phyloP scores from a whole-genome alignment of 768 basidiomycete genomes.

The Russula sp. region DNA sequence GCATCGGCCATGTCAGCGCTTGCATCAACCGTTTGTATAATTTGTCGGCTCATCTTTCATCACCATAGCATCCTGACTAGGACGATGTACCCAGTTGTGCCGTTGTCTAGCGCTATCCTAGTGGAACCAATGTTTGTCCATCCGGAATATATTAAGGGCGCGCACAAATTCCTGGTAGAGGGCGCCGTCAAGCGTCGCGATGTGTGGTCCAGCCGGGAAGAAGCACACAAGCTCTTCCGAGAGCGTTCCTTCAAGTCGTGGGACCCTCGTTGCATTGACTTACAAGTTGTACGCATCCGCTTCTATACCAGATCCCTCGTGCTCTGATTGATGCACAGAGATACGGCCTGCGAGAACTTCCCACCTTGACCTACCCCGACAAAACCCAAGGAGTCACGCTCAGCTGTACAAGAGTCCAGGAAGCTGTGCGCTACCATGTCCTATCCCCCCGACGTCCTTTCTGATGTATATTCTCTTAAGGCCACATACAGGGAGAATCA shows the following conservation, averaged over 20 bases:
- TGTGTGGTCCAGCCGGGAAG: constrained; percentile 44
- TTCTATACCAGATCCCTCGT: not conserved
- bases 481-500: constrained; percentile 8
- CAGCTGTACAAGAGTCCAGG: constrained; percentile 40
- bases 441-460: not conserved
- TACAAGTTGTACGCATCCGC: constrained; percentile 34
- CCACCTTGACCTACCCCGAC: constrained; percentile 38
- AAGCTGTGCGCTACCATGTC: constrained; percentile 27
- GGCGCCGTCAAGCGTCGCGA: constrained; percentile 39
- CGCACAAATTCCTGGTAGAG: constrained; percentile 22
- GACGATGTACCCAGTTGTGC: constrained; percentile 35
- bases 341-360: constrained; percentile 35
- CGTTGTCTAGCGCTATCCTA: constrained; percentile 36
- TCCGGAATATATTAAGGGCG: not conserved
- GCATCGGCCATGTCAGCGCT: constrained; percentile 38
- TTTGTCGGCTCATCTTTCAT: not conserved
- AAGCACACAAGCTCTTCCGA: constrained; percentile 37
- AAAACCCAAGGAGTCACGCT: constrained; percentile 40
- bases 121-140: constrained; percentile 41
- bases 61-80: constrained; percentile 35
- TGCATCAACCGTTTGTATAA: not conserved
- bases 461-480: not conserved
- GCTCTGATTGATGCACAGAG: constrained; percentile 28
- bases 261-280: constrained; percentile 41
- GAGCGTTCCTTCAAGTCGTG: constrained; percentile 39